phyloP scores from a whole-genome alignment of 441 rosid genomes.

The Brassica hybrid region DNA sequence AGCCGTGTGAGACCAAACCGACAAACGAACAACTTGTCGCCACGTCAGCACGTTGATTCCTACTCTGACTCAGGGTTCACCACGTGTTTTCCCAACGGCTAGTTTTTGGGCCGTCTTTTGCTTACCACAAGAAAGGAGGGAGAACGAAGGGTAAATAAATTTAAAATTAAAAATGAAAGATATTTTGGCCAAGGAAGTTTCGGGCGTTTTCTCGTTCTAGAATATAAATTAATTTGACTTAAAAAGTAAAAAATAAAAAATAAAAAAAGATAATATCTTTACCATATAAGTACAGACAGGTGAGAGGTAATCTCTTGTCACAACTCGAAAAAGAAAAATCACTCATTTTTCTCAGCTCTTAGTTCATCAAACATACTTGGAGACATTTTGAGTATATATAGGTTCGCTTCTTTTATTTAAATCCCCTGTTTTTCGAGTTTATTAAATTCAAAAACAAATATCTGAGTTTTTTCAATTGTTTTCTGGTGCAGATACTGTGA shows the following conservation, averaged over 20 bases:
- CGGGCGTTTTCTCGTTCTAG: constrained; percentile 28
- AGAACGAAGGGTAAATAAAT: constrained; percentile 1
- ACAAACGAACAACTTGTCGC: constrained; percentile 21
- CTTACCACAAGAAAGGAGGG: constrained; percentile 13
- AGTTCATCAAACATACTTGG: neutral
- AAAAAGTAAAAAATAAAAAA: neutral
- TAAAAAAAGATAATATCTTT: neutral
- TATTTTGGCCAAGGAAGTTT: constrained; percentile 31
- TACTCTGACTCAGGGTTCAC: neutral
- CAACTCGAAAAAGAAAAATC: constrained; percentile 25
- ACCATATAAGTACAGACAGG: constrained; percentile 31
- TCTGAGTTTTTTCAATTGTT: constrained; percentile 5
- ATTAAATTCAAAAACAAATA: neutral
- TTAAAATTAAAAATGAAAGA: constrained; percentile 15
- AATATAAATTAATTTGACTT: constrained; percentile 15
- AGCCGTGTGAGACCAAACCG: constrained; percentile 42
- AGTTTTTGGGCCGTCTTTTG: constrained; percentile 39
- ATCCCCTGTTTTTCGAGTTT: constrained; percentile 18
- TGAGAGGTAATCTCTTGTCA: neutral
- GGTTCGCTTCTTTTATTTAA: constrained; percentile 14
- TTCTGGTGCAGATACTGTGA: neutral
- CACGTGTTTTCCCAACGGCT: constrained; percentile 43
- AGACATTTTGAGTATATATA: neutral
- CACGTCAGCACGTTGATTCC: constrained; percentile 39
- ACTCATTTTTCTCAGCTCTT: constrained; percentile 36